Evolutionary conservation across 805 yeast genomes (phyloP), one percentile per base, ranked within the genome.

Genomic region (Soucietia sequanensis): DNA sequence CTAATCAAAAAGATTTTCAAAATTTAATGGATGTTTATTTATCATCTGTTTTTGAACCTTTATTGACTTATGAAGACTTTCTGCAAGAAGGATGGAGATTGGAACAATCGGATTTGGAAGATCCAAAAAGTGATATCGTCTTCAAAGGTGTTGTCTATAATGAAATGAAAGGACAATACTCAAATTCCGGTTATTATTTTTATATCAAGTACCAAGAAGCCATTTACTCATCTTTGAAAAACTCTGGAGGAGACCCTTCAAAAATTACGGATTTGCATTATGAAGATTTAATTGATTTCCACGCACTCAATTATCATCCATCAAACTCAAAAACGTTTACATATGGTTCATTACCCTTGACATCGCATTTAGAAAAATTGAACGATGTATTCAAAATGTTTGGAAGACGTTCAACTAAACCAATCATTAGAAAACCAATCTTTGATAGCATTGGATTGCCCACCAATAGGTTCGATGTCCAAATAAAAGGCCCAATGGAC

Each of bases 1-100:
- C 98, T 8, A 93, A 93, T 59, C 57, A 61, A 27, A 76, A 76
- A 35, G 99, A 93, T 56, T 93, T 75, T 57, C 72, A 73, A 21
- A 93, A 93, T 52, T 70, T 93, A 53, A 80, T 89, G 76, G 82
- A 79, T 39, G 95, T 93, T 5, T 93, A 93, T 55, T 66, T 90
- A 31, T 95, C 90, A 47, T 80, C 96, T 5, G 91, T 91, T 0
- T 75, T 88, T 38, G 80, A 79, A 46, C 99, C 99, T 7, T 56
- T 87, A 23, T 64, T 93, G 39, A 74, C 83, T 21, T 74, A 76
- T 42, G 81, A 81, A 37, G 98, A 93, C 59, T 93, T 93, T 55
- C 72, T 72, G 43, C 99, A 93, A 65, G 99, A 93, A 63, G 99
- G 99, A 23, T 93, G 99, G 99, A 79, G 99, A 54, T 65, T 93